These are phyloP conservation scores for Calonectria hawksworthii DNA, from an alignment of 2,329 filamentous ascomycete species.

Conservation along the genomic window DNA sequence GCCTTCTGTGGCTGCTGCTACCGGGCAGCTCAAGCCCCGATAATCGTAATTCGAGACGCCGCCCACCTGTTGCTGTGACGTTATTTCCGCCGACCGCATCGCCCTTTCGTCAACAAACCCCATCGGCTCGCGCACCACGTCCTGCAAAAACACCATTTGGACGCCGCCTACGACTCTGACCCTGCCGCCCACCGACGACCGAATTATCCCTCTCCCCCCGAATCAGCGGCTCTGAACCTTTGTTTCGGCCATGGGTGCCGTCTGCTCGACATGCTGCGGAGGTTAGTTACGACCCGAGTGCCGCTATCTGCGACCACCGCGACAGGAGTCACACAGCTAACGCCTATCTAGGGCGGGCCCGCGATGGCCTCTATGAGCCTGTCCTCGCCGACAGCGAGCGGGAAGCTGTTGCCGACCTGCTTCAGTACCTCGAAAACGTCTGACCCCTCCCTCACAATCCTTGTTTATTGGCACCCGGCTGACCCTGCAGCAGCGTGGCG, in stretches of 20 bases:
- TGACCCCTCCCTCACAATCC: slow-evolving; percentile 2
- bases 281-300: slow-evolving; percentile 46
- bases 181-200: slow-evolving; percentile 20
- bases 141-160: slow-evolving; percentile 24
- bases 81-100: slow-evolving; percentile 37
- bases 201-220: slow-evolving; percentile 18
- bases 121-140: slow-evolving; percentile 23
- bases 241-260: slow-evolving; percentile 69
- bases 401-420: slow-evolving; percentile 94
- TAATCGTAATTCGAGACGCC: slow-evolving; percentile 42
- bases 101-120: neutral
- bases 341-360: slow-evolving; percentile 73
- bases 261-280: slow-evolving; percentile 72
- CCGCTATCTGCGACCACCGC: slow-evolving; percentile 15
- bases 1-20: slow-evolving; percentile 32
- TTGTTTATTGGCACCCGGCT: slow-evolving; percentile 39
- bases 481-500: slow-evolving; percentile 77
- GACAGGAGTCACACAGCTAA: slow-evolving; percentile 44
- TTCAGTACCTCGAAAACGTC: slow-evolving; percentile 98
- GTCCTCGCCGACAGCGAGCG: slow-evolving; percentile 95
- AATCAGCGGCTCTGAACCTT: slow-evolving; percentile 34
- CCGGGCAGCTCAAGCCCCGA: slow-evolving; percentile 31
- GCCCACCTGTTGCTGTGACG: slow-evolving; percentile 42
- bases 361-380: slow-evolving; percentile 86
- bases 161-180: slow-evolving; percentile 20